Evolutionary conservation across 805 yeast species (phyloP), one percentile per base, ranked within the genome.

Genomic region (Lipomyces japonicus): DNA sequence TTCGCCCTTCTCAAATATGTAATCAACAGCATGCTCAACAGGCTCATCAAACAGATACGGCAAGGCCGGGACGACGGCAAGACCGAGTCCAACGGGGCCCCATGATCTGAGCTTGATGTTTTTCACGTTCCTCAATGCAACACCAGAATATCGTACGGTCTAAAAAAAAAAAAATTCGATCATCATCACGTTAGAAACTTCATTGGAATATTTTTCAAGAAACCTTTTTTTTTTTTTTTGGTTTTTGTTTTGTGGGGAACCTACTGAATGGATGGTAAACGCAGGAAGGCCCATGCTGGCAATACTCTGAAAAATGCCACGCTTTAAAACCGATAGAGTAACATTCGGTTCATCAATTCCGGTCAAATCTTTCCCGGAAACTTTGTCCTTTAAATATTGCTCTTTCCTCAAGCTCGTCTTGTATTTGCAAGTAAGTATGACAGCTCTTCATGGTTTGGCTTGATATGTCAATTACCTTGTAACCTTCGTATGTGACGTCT

Each of bases 241-340:
- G n/a, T n/a, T n/a, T n/a, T n/a, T n/a, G n/a, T n/a, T n/a, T n/a
- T n/a, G n/a, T n/a, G n/a, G n/a, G 25, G 24, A 10, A 36, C 55
- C 19, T 31, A 54, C 59, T 1, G 84, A 75, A 65, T 86, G 95
- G 60, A 86, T 86, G 3, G 95, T 86, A 66, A 85, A 80, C 2
- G 95, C 95, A 7, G 95, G 95, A 37, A 86, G 72, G 14, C 86
- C 91, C 93, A 86, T 86, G 39, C 87, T 80, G 2, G 95, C 95
- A 55, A 86, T 73, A 56, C 84, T 74, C 67, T 86, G 95, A 71
- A 86, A 86, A 23, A 85, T 61, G n/a, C 86, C 89, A 65, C 95
- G 76, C 65, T 86, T 81, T 35, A 82, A 60, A 4, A 76, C 81
- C 5, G 76, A 78, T 46, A 82, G 56, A 58, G 75, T 75, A 88